Conservation (phyloP, 2,329 filamentous ascomycete genomes). For the Aspergillus sojae region DNA sequence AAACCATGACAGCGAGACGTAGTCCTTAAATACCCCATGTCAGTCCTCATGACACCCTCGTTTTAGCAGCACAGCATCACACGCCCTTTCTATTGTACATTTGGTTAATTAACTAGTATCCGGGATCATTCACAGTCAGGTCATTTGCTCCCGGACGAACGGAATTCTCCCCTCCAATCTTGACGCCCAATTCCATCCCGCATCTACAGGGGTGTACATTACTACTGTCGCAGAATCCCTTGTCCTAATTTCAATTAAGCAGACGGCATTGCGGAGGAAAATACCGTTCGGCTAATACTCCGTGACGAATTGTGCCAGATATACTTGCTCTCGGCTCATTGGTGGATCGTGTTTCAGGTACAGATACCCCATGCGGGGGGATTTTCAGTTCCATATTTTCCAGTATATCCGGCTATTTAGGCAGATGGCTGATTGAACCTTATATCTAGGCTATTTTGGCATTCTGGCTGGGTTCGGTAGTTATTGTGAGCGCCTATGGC, state of each 20-base stretch:
- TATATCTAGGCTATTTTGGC: no score
- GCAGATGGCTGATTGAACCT: neutral
- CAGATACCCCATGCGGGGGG: neutral
- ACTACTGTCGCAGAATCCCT: neutral
- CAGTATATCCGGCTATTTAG: neutral
- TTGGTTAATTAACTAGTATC: no score
- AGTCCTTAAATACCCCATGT: neutral
- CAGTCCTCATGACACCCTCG: neutral
- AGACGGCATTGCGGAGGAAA: neutral
- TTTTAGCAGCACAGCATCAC: neutral
- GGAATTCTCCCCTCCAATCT: neutral
- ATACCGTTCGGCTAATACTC: neutral
- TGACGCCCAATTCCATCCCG: neutral
- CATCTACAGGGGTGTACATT: constrained; percentile 1
- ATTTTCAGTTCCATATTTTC: neutral
- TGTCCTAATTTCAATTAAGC: neutral
- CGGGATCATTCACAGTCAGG: neutral
- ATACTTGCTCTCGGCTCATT: neutral
- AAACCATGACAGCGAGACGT: neutral
- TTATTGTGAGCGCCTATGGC: neutral
- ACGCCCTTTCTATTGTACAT: neutral
- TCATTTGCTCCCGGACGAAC: neutral
- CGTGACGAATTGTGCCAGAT: constrained; percentile 1
- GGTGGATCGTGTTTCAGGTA: neutral
- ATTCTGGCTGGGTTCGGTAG: neutral